Evolutionary conservation across 139 green algal species (phyloP).

Genomic region (Chlamydomonas eustigma): DNA sequence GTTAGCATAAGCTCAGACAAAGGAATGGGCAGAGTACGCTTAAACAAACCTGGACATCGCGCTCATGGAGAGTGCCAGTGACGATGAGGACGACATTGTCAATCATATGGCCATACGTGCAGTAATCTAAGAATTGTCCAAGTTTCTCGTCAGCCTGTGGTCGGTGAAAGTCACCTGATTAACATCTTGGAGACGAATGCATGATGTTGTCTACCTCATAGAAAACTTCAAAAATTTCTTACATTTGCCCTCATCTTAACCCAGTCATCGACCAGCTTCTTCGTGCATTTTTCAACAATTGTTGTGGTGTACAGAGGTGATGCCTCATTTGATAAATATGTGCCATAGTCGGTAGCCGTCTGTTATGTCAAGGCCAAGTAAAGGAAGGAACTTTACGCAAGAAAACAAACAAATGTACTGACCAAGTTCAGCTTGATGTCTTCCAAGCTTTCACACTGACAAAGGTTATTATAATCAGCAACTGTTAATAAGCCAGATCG

Average conservation of each 20-base stretch:
- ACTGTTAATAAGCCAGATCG: slow-evolving; percentile 79
- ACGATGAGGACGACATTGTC: slow-evolving; percentile 99
- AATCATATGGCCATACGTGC: slow-evolving; percentile 99
- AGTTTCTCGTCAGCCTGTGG: slow-evolving; percentile 82
- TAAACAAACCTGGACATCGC: slow-evolving; percentile 93
- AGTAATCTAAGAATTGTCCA: slow-evolving; percentile 94
- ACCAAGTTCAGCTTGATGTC: slow-evolving; percentile 98
- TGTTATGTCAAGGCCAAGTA: slow-evolving; percentile 31
- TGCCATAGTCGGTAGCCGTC: slow-evolving; percentile 87
- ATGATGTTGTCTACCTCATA: neutral
- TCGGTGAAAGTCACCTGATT: neutral
- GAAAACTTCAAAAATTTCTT: slow-evolving; percentile 2
- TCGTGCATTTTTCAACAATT: slow-evolving; percentile 92
- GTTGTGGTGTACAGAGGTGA: slow-evolving; percentile 87
- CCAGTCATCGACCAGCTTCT: slow-evolving; percentile 98
- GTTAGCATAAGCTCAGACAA: too few relatives aligned
- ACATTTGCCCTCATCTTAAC: slow-evolving; percentile 81
- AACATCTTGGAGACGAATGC: neutral
- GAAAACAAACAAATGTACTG: neutral
- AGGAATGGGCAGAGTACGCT: too few relatives aligned
- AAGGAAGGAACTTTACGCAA: neutral
- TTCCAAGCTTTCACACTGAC: slow-evolving; percentile 94
- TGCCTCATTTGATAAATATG: slow-evolving; percentile 86
- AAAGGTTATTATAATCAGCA: slow-evolving; percentile 97
- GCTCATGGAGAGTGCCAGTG: slow-evolving; percentile 93